Evolutionary conservation across 1,139 yeast species (phyloP).

Genomic region (Yamadazyma kanchanaburiensis): DNA sequence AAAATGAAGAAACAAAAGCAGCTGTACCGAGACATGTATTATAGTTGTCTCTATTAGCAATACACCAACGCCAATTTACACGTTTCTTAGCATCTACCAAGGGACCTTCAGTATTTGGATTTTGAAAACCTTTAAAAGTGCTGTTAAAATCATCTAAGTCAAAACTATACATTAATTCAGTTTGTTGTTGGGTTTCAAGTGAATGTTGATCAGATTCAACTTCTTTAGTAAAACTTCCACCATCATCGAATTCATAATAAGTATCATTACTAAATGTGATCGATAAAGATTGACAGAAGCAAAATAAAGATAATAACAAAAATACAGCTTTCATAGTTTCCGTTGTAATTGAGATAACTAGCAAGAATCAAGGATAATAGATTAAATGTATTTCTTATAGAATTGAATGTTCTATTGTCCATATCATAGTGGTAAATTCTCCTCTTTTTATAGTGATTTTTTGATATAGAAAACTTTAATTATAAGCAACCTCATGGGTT

Average conservation of each 20-base stretch:
- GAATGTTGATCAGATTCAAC: not conserved
- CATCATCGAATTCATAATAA: not conserved
- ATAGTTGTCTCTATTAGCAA: not conserved
- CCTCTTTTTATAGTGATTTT: too few relatives aligned
- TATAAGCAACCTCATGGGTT: too few relatives aligned
- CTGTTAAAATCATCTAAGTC: not conserved
- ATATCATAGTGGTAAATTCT: too few relatives aligned
- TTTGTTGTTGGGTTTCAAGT: not conserved
- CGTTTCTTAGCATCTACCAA: conserved; percentile 1
- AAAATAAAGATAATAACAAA: too few relatives aligned
- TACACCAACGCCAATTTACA: conserved; percentile 1
- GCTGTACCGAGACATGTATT: not conserved
- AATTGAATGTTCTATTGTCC: not conserved
- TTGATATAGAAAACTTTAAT: too few relatives aligned
- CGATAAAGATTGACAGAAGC: not conserved
- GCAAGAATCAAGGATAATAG: not conserved
- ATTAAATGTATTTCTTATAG: not conserved
- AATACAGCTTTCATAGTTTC: not conserved
- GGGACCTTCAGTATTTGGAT: conserved; percentile 1
- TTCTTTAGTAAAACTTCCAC: not conserved
- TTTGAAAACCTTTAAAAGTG: not conserved
- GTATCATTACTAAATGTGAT: not conserved
- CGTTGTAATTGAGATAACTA: not conserved
- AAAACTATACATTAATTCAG: not conserved
- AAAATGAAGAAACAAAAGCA: not conserved